These are phyloP conservation scores for Crithidia thermophila DNA, from an alignment of 208 protist species.

Conservation along the genomic window DNA sequence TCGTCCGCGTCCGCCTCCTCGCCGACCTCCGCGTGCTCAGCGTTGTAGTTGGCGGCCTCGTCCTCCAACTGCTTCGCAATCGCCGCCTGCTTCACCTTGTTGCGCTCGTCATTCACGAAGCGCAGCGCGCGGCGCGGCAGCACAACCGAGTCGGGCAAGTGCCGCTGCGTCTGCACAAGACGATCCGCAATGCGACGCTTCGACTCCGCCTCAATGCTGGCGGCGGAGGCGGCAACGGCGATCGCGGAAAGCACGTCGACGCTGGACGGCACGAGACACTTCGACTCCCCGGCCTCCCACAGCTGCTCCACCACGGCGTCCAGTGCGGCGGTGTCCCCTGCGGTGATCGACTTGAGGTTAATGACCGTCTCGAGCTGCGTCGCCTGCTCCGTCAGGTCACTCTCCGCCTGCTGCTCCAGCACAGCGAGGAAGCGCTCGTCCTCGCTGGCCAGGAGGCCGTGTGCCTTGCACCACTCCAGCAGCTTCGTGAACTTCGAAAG, in stretches of 20 bases:
- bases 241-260: conserved; percentile 82
- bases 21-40: neutral
- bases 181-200: conserved; percentile 46
- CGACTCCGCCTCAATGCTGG: conserved; percentile 39
- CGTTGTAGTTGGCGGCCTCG: conserved; percentile 16
- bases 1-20: conserved; percentile 1
- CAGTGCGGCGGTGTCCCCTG: conserved; percentile 54
- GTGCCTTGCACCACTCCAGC: conserved; percentile 52
- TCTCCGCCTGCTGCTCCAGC: conserved; percentile 46
- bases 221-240: conserved; percentile 45
- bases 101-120: conserved; percentile 66
- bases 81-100: conserved; percentile 54
- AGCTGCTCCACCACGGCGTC: conserved; percentile 42
- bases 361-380: conserved; percentile 81
- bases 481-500: conserved; percentile 63
- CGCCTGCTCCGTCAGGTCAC: conserved; percentile 46
- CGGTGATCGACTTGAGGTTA: conserved; percentile 57
- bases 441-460: conserved; percentile 36
- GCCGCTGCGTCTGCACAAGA: conserved; percentile 59
- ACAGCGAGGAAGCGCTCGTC: conserved; percentile 30
- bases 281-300: conserved; percentile 44
- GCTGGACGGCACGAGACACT: conserved; percentile 64
- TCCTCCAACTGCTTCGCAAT: conserved; percentile 41
- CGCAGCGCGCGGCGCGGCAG: conserved; percentile 78
- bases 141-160: conserved; percentile 27